Base-by-base conservation (phyloP, 768 basidiomycete genomes). In the Podaxis pistillaris region DNA sequence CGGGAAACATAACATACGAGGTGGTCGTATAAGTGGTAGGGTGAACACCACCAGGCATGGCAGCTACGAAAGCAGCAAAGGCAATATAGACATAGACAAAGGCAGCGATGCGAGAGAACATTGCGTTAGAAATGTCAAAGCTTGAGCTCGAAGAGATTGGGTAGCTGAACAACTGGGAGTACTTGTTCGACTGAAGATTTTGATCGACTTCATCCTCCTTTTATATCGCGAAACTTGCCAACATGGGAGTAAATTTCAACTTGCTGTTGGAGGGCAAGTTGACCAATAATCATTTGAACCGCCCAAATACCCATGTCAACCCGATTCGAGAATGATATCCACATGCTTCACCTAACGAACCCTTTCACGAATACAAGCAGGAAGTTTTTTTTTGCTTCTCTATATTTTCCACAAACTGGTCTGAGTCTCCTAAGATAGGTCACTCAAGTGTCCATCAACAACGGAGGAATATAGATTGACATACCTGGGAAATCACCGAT, bases 51-150 rank as follows among this genome's bases (percentile, higher is more conserved):
- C 41, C 41, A 44, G 73, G 69, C 40, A 58, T 70, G 65, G 73
- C 75, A 57, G 68, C 68, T 58, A 67, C 73, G 65, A 74, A 66
- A 57, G 73, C 47, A 51, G 70, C 63, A 63, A 73, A 70, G 26
- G 68, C 56, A 38, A 69, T 53, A 50, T 72, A 59, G 63, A 68
- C 68, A 50, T 64, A 68, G 67, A 68, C 33, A 50, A 72, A 58
- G 38, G 67, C 60, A 53, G 63, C 56, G 52, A 68, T 22, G 53
- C 68, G 70, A 62, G 69, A 60, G 62, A 72, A 71, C 73, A 76
- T 74, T 49, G 40, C 67, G 15, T 50, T 26, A 50, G 47, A 26
- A 19, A 6, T 9, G 11, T 50, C 19, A 47, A 58, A 13, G 58
- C 7, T 22, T 17, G 44, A 22, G 6, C 4, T 17, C n/a, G 19